Percentiles rank a stretch among this genome's conserved stretches.
Conservation (phyloP, 306 rosid species). For the Bauhinia variegata region DNA sequence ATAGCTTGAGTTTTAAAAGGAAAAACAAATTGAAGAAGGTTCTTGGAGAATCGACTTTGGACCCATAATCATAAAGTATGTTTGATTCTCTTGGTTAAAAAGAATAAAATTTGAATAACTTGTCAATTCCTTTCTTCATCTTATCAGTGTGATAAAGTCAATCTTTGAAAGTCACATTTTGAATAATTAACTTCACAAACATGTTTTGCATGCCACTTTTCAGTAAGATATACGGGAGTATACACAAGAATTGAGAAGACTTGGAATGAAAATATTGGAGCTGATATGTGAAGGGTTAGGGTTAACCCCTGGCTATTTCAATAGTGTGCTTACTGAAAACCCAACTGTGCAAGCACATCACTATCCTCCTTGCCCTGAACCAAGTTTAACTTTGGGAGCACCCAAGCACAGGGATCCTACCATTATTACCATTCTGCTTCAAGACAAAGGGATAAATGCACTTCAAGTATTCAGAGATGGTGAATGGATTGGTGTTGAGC, state of each 20-base stretch:
- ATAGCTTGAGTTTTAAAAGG: no score
- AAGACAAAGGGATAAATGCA: conserved; percentile 50
- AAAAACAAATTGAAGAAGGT: no score
- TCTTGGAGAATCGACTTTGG: no score
- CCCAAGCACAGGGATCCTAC: conserved; percentile 64
- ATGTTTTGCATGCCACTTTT: conserved; percentile 1
- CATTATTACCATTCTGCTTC: conserved; percentile 62
- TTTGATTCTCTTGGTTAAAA: no score
- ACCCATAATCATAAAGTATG: no score
- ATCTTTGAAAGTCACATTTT: no score
- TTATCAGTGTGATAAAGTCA: no score
- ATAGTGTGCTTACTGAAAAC: conserved; percentile 39
- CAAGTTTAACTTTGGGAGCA: conserved; percentile 61
- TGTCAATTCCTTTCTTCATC: no score
- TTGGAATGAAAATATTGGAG: conserved; percentile 50
- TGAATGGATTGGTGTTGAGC: conserved; percentile 54
- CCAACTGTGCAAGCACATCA: conserved; percentile 53
- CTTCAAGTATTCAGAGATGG: conserved; percentile 62
- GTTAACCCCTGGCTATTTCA: conserved; percentile 41
- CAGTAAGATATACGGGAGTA: conserved; percentile 56
- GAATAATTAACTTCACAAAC: no score
- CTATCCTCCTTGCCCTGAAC: conserved; percentile 76
- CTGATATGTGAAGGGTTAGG: conserved; percentile 69
- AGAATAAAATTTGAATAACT: no score
- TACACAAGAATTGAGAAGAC: conserved; percentile 36